Evolutionary conservation across 805 yeast genomes (phyloP), one percentile per base, ranked within the genome.

Genomic region (Clavispora asparagi): DNA sequence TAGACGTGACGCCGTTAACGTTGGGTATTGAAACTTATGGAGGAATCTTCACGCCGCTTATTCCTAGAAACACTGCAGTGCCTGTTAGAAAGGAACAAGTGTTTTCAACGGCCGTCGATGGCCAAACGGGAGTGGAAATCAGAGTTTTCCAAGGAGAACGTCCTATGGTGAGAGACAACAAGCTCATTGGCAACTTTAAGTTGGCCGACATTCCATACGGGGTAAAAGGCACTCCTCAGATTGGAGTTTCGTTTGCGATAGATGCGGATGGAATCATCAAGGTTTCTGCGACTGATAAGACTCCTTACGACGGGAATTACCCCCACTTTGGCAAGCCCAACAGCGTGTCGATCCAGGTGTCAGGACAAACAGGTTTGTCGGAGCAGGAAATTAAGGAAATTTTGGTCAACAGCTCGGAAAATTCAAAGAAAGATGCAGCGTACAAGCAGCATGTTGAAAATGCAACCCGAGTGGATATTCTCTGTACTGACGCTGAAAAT

Each of bases 401-500:
- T 68, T 73, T 86, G 26, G 72, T 76, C 47, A 90, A 84, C 54
- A 89, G 89, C 48, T 80, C 79, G 53, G 72, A 71, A 45, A 80
- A 78, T 68, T 79, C 79, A 53, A 79, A 77, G 44, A 67, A 63
- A 46, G 95, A 86, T 64, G 78, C 77, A 43, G 70, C 76, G 40
- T 69, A 77, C 58, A 80, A 78, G 57, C 80, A 77, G 55, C 74
- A 82, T 46, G 75, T 83, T 50, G 90, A 86, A 60, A 82, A 80
- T 59, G 88, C 92, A 35, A 84, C 85, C 61, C 77, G 83, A 61
- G 87, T 89, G 25, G 95, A 85, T 54, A 81, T 85, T 57, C 75
- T 85, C 43, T 80, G 89, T 56, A 83, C 85, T 59, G 99, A 94
- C 66, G 89, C 96, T 43, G 97, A 90, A 67, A 77, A 78, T 67